These are phyloP conservation scores for Chrysanthemum seticuspe DNA, from an alignment of 129 eudicot species.

Conservation along the genomic window DNA sequence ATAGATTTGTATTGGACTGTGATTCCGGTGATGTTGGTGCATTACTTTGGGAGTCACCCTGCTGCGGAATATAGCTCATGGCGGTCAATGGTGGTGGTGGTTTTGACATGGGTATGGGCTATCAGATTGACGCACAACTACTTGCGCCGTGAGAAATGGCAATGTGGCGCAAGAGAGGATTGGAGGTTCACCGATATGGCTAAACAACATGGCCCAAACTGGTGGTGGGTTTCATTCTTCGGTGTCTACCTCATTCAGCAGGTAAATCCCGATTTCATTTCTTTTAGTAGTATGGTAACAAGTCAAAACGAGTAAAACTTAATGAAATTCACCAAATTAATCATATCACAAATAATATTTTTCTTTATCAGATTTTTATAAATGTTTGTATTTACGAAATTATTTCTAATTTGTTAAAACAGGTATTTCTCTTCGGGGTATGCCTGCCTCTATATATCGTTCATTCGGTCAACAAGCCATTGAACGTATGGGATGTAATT, in stretches of 20 bases:
- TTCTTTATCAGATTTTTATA: neutral
- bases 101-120: conserved; percentile 83
- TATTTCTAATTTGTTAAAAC: neutral
- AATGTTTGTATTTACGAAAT: no score
- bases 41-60: conserved; percentile 72
- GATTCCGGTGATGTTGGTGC: conserved; percentile 76
- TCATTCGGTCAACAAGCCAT: conserved; percentile 52
- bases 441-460: conserved; percentile 67
- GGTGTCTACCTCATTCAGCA: conserved; percentile 87
- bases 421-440: conserved; percentile 78
- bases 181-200: conserved; percentile 88
- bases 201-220: conserved; percentile 59
- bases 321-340: neutral
- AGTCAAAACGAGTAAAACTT: neutral
- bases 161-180: conserved; percentile 77
- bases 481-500: conserved; percentile 59
- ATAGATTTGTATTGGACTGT: conserved; percentile 94
- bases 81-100: conserved; percentile 69
- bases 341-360: no score
- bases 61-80: conserved; percentile 43
- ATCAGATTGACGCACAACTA: conserved; percentile 82
- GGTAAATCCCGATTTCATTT: conserved; percentile 35
- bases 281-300: neutral
- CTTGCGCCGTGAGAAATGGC: conserved; percentile 87
- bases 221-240: conserved; percentile 91